A percentile compares a stretch with the other conserved stretches of the same genome.
Evolutionary conservation across 768 basidiomycete genomes (phyloP).

Genomic region (Hydnomerulius pinastri): DNA sequence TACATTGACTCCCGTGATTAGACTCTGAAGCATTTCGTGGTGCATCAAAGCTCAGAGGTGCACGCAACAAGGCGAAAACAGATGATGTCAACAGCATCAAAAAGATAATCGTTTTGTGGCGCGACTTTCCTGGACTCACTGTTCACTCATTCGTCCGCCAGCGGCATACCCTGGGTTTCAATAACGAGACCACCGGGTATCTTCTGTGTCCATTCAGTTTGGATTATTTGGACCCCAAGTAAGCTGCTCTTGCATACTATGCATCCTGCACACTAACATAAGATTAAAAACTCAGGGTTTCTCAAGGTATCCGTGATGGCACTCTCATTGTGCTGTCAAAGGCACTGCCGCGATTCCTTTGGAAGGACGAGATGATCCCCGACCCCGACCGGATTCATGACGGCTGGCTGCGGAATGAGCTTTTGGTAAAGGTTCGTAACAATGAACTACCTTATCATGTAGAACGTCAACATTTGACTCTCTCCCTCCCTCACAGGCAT

Average conservation of each 20-base stretch:
- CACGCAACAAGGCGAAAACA: not conserved
- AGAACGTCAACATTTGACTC: no score
- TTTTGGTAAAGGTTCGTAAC: not conserved
- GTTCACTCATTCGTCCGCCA: not conserved
- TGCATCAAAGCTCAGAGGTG: not conserved
- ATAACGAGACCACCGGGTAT: not conserved
- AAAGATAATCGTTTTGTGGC: not conserved
- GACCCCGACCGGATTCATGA: not conserved
- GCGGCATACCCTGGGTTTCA: not conserved
- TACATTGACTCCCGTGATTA: not conserved
- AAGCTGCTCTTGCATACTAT: not conserved
- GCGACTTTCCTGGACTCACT: not conserved
- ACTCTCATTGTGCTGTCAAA: not conserved
- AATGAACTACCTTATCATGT: no score
- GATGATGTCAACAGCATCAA: not conserved
- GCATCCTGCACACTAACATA: not conserved
- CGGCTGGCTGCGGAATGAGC: not conserved
- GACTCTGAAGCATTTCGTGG: not conserved
- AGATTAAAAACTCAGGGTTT: not conserved
- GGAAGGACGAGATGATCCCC: not conserved
- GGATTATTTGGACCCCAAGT: not conserved
- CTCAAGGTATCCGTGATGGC: not conserved
- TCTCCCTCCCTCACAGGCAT: no score
- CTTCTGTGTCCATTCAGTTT: not conserved
- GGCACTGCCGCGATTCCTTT: not conserved